phyloP scores from a whole-genome alignment of 1,139 yeast species.

The Suhomyces coccinellae region DNA sequence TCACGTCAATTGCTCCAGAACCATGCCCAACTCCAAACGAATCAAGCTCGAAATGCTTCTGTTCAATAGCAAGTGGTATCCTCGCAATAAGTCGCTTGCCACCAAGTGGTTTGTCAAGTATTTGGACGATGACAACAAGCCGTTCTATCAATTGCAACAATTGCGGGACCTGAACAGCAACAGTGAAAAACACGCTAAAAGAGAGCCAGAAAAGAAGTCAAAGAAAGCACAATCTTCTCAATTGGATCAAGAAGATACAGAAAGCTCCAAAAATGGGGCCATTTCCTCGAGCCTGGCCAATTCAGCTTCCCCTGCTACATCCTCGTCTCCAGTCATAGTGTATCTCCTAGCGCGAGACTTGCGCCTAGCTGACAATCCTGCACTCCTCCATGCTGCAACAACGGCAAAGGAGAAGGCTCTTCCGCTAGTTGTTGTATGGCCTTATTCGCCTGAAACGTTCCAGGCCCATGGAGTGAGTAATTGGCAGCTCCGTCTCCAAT shows the following conservation, averaged over 20 bases:
- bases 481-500: slow-evolving; percentile 41
- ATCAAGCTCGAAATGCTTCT: slow-evolving; percentile 3
- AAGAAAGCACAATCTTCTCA: no score
- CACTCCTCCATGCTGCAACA: slow-evolving; percentile 11
- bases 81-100: slow-evolving; percentile 13
- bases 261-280: neutral
- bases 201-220: neutral
- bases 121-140: slow-evolving; percentile 27
- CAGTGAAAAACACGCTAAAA: neutral
- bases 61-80: slow-evolving; percentile 17
- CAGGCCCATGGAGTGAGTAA: slow-evolving; percentile 44
- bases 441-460: slow-evolving; percentile 38
- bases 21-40: slow-evolving; percentile 1
- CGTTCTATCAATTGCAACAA: slow-evolving; percentile 16
- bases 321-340: slow-evolving; percentile 6
- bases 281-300: neutral
- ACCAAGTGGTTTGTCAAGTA: slow-evolving; percentile 19
- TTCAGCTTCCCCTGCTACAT: neutral
- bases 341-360: slow-evolving; percentile 15
- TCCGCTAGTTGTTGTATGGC: slow-evolving; percentile 16
- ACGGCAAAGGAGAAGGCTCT: slow-evolving; percentile 5
- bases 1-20: neutral
- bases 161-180: neutral
- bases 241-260: no score
- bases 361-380: slow-evolving; percentile 15